These are phyloP conservation scores for Ambrosiella cleistominuta DNA, from an alignment of 2,329 filamentous ascomycete species.

Conservation along the genomic window DNA sequence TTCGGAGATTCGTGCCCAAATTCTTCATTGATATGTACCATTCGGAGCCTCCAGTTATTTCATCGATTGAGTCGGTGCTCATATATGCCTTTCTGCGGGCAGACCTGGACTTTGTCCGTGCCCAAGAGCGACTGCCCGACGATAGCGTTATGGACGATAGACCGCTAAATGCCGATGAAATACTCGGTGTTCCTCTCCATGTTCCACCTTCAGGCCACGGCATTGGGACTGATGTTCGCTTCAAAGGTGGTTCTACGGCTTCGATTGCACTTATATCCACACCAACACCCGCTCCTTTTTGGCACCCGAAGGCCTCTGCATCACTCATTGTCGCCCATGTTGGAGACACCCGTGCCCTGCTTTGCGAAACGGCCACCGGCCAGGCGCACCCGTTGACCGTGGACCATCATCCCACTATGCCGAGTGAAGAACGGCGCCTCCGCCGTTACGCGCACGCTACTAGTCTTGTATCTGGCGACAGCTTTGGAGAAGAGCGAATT, in stretches of 20 bases:
- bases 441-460: conserved; percentile 62
- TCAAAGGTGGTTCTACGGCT: conserved; percentile 86
- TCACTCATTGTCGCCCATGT: conserved; percentile 80
- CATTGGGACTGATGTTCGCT: conserved; percentile 61
- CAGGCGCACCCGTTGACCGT: conserved; percentile 65
- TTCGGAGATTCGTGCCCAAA: conserved; percentile 70
- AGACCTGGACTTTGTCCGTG: conserved; percentile 83
- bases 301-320: conserved; percentile 75
- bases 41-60: conserved; percentile 4
- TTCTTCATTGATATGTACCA: conserved; percentile 38
- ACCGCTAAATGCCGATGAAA: conserved; percentile 70
- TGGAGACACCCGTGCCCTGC: conserved; percentile 76
- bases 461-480: conserved; percentile 70
- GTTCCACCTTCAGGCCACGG: conserved; percentile 36
- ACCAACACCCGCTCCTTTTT: conserved; percentile 79
- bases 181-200: conserved; percentile 46
- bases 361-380: conserved; percentile 75
- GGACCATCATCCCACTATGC: conserved; percentile 83
- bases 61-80: conserved; percentile 32
- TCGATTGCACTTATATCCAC: conserved; percentile 84
- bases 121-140: conserved; percentile 69
- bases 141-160: conserved; percentile 56
- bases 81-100: conserved; percentile 87
- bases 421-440: conserved; percentile 64
- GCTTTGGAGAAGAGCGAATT: conserved; percentile 93